A percentile compares a stretch with the other conserved stretches of the same genome.
Evolutionary conservation across 2,329 filamentous ascomycete genomes (phyloP).

Genomic region (Fusarium sp.): DNA sequence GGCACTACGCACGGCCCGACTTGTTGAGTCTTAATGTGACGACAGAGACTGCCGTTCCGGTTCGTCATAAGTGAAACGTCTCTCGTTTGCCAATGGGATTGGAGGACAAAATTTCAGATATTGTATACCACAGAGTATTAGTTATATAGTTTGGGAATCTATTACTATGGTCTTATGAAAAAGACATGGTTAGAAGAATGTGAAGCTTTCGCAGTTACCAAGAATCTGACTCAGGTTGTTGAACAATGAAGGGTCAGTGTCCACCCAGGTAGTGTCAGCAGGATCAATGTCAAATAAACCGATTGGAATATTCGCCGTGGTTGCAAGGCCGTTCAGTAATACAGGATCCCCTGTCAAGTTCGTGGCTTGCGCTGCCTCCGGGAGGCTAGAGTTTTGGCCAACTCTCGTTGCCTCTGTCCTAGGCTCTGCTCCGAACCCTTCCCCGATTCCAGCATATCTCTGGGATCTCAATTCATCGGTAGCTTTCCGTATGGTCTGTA

Average conservation of each 20-base stretch:
- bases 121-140: background rate
- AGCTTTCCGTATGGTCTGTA: background rate
- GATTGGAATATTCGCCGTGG: background rate
- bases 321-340: background rate
- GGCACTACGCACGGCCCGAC: background rate
- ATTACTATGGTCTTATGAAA: background rate
- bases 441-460: background rate
- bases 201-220: background rate
- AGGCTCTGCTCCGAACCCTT: background rate
- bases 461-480: background rate
- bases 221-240: background rate
- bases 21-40: background rate
- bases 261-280: rapidly evolving
- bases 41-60: background rate
- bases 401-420: background rate
- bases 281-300: background rate
- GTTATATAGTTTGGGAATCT: background rate
- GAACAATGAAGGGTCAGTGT: background rate
- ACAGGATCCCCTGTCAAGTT: background rate
- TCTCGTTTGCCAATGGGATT: rapidly evolving
- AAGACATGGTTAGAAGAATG: background rate
- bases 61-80: background rate
- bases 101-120: too few relatives aligned
- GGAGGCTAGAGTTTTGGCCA: background rate
- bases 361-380: background rate